Evolutionary conservation across 2,329 filamentous ascomycete species (phyloP).

Genomic region (Didymella lethalis): DNA sequence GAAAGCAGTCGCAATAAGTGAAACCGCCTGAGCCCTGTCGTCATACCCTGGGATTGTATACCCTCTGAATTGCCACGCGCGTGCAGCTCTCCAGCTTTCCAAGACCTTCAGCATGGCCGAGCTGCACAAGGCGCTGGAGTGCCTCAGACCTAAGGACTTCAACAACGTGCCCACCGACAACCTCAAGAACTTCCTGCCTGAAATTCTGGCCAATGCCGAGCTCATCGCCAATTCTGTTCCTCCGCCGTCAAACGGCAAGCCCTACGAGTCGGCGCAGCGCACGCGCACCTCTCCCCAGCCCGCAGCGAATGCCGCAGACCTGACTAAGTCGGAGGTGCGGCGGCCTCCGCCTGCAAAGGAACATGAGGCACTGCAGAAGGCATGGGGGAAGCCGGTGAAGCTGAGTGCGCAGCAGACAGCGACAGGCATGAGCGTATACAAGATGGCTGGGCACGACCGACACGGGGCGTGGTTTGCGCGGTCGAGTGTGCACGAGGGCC

Average conservation of each 20-base stretch:
- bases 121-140: slow-evolving; percentile 57
- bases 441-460: slow-evolving; percentile 78
- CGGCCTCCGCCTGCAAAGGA: slow-evolving; percentile 59
- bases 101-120: slow-evolving; percentile 36
- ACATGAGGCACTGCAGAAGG: slow-evolving; percentile 71
- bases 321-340: slow-evolving; percentile 62
- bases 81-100: neutral
- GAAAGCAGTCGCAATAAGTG: slow-evolving; percentile 4
- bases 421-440: slow-evolving; percentile 78
- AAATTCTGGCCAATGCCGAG: slow-evolving; percentile 65
- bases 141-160: slow-evolving; percentile 55
- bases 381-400: slow-evolving; percentile 87
- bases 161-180: slow-evolving; percentile 54
- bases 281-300: slow-evolving; percentile 65
- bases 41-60: slow-evolving; percentile 6
- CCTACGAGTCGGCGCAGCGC: slow-evolving; percentile 58
- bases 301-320: slow-evolving; percentile 59
- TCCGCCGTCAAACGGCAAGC: slow-evolving; percentile 57
- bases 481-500: slow-evolving; percentile 79
- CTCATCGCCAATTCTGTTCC: slow-evolving; percentile 81
- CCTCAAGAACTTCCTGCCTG: slow-evolving; percentile 52
- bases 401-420: slow-evolving; percentile 76
- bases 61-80: neutral
- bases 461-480: slow-evolving; percentile 90
- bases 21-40: neutral